Conservation (phyloP, 108 stramenopile species). For the Skeletonema tropicum region DNA sequence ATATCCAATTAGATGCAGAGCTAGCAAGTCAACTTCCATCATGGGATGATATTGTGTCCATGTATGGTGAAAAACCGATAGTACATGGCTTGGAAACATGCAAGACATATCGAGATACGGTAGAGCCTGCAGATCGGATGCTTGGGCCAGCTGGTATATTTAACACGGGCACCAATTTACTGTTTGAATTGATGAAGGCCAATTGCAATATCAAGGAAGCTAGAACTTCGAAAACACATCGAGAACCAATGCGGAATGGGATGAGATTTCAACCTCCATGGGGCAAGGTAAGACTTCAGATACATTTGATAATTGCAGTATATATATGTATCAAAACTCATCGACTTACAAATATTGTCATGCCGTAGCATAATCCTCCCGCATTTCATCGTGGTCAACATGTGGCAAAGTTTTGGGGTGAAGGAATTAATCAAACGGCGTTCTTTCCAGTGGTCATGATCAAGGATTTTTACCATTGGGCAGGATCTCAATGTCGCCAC, state of each 20-base stretch:
- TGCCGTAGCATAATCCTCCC: conserved; percentile 52
- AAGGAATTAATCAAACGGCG: conserved; percentile 45
- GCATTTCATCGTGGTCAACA: conserved; percentile 31
- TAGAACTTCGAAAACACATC: background rate
- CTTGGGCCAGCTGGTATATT: conserved; percentile 64
- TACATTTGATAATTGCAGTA: too few relatives aligned
- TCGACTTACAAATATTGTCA: too few relatives aligned
- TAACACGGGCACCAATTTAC: conserved; percentile 88
- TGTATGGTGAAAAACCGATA: conserved; percentile 36
- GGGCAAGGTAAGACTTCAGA: background rate
- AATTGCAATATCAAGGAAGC: conserved; percentile 54
- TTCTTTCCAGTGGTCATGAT: conserved; percentile 61
- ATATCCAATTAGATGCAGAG: conserved; percentile 56
- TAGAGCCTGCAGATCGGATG: conserved; percentile 16
- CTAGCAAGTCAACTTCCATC: conserved; percentile 59
- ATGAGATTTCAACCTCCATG: conserved; percentile 5
- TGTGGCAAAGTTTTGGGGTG: conserved; percentile 45
- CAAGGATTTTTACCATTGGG: conserved; percentile 61
- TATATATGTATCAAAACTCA: too few relatives aligned
- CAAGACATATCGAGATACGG: conserved; percentile 38
- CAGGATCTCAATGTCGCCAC: conserved; percentile 55
- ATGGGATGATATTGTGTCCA: conserved; percentile 60
- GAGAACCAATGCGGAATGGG: background rate
- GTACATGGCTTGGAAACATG: conserved; percentile 55
- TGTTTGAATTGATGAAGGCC: conserved; percentile 57